These are phyloP conservation scores for Graphilbum fragrans DNA, from an alignment of 2,329 filamentous ascomycete genomes.

Conservation along the genomic window DNA sequence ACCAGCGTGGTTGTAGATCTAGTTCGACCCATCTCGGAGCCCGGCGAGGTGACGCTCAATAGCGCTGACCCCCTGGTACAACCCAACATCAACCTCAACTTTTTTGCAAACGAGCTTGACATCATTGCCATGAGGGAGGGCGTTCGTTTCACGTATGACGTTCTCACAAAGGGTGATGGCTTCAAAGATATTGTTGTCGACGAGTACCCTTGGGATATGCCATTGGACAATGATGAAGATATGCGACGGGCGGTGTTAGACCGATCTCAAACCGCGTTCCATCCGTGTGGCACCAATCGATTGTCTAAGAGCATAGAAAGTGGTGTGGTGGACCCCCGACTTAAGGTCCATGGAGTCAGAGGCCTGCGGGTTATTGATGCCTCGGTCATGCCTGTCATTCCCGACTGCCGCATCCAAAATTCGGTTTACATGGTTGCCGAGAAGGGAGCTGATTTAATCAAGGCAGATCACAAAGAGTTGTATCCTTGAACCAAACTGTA, in stretches of 20 bases:
- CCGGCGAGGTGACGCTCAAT: constrained; percentile 43
- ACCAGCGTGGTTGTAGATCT: constrained; percentile 43
- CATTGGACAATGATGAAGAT: constrained; percentile 37
- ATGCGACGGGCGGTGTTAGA: constrained; percentile 47
- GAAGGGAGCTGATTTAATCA: constrained; percentile 35
- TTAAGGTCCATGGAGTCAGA: constrained; percentile 40
- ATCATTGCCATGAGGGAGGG: constrained; percentile 48
- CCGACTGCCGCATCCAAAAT: constrained; percentile 46
- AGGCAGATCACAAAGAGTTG: constrained; percentile 20
- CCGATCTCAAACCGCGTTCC: constrained; percentile 46
- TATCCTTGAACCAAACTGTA: background rate
- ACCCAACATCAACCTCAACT: constrained; percentile 49
- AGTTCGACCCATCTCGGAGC: constrained; percentile 25
- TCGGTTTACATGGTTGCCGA: constrained; percentile 49
- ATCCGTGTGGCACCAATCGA: constrained; percentile 43
- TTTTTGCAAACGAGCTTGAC: constrained; percentile 41
- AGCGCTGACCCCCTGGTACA: constrained; percentile 43
- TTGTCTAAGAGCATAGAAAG: constrained; percentile 37
- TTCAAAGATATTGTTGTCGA: constrained; percentile 39
- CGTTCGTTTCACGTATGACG: constrained; percentile 41
- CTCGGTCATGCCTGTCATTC: constrained; percentile 42
- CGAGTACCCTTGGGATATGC: constrained; percentile 51
- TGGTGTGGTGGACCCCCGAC: constrained; percentile 36
- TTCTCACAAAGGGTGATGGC: constrained; percentile 43
- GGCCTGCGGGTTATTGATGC: constrained; percentile 43